These are phyloP conservation scores for Pichia californica DNA, from an alignment of 805 yeast genomes.

Conservation along the genomic window DNA sequence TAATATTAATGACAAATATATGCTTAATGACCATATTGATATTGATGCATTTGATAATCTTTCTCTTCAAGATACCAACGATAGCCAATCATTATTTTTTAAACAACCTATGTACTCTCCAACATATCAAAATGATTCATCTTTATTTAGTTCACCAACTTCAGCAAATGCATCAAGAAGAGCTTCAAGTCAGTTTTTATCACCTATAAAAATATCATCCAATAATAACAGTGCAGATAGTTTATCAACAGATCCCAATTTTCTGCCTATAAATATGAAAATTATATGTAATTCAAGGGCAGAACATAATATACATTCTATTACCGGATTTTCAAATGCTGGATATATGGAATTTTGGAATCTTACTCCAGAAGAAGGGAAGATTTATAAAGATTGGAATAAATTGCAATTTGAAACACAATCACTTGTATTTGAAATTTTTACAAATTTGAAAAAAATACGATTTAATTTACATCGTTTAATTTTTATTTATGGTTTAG, in stretches of 20 bases:
- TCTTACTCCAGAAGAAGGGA: constrained; percentile 20
- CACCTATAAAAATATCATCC: neutral
- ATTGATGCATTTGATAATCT: neutral
- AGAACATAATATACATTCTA: constrained; percentile 15
- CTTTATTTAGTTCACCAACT: neutral
- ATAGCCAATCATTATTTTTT: constrained; percentile 1
- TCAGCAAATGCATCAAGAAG: neutral
- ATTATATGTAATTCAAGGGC: constrained; percentile 26
- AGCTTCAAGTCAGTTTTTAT: neutral
- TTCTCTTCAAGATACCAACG: neutral
- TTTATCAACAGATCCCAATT: neutral
- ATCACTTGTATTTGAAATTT: constrained; percentile 27
- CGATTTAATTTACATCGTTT: constrained; percentile 24
- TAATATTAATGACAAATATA: neutral
- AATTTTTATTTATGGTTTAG: constrained; percentile 24
- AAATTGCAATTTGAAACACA: constrained; percentile 24
- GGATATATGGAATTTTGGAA: constrained; percentile 27
- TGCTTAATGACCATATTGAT: neutral
- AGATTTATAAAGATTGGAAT: constrained; percentile 21
- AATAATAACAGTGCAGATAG: neutral
- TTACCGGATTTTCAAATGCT: constrained; percentile 20
- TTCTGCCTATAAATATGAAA: constrained; percentile 19
- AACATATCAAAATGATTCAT: neutral
- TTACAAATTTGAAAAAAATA: constrained; percentile 20
- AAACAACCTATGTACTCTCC: constrained; percentile 11